These are phyloP conservation scores for Opeltia flavorubescens DNA, from an alignment of 495 filamentous ascomycete species.

Conservation along the genomic window DNA sequence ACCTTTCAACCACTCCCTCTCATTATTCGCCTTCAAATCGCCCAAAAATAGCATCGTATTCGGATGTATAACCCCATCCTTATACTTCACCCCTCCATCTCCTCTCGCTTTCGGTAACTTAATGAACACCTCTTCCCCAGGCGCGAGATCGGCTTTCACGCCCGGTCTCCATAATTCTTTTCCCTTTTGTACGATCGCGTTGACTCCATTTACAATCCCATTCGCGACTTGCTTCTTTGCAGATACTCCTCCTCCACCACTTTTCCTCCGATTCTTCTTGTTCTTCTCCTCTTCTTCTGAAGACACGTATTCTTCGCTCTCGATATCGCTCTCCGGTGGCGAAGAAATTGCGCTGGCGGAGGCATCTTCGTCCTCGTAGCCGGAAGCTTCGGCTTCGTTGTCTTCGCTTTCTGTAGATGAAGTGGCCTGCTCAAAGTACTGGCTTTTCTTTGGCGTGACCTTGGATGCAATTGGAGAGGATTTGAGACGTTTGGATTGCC, in stretches of 20 bases:
- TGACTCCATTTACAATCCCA: conserved; percentile 4
- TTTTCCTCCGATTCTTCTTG: conserved; percentile 14
- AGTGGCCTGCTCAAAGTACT: conserved; percentile 36
- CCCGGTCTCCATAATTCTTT: conserved; percentile 45
- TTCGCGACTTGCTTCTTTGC: conserved; percentile 11
- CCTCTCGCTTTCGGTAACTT: conserved; percentile 56
- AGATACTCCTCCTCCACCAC: conserved; percentile 14
- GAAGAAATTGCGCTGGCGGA: conserved; percentile 13
- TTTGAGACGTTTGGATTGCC: conserved; percentile 34
- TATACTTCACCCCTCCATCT: conserved; percentile 50
- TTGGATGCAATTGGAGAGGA: conserved; percentile 21
- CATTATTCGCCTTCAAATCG: conserved; percentile 65
- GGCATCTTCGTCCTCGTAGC: conserved; percentile 24
- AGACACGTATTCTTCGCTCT: conserved; percentile 13
- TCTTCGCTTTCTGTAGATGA: conserved; percentile 20
- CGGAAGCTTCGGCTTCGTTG: conserved; percentile 19
- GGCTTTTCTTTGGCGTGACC: conserved; percentile 41
- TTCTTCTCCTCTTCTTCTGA: conserved; percentile 19
- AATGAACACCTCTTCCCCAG: conserved; percentile 52
- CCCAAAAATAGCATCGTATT: conserved; percentile 69
- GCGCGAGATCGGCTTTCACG: conserved; percentile 40
- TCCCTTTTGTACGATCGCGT: conserved; percentile 19
- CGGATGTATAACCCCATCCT: conserved; percentile 55
- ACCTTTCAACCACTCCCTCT: conserved; percentile 73
- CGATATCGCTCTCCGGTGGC: conserved; percentile 15